Evolutionary conservation across 2,329 filamentous ascomycete genomes (phyloP).

Genomic region (Acephala macrosclerotiorum): DNA sequence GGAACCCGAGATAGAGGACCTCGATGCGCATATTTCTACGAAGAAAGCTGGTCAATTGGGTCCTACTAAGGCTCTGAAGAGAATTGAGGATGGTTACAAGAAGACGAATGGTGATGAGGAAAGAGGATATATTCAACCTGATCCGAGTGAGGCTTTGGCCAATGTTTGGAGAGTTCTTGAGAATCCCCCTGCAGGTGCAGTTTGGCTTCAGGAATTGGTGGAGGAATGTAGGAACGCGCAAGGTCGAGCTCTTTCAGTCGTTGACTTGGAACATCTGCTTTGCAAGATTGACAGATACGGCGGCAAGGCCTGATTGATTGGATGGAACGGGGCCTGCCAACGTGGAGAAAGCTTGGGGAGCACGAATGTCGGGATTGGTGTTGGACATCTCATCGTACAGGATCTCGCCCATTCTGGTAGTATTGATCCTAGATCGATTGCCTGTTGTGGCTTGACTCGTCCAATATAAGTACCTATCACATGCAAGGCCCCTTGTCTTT

Average conservation of each 20-base stretch:
- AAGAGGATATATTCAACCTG: background rate
- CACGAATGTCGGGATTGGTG: too few species aligned
- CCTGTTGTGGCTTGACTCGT: background rate
- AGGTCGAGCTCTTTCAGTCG: conserved; percentile 13
- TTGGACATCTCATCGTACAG: background rate
- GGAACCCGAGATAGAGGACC: conserved; percentile 11
- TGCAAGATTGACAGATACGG: conserved; percentile 24
- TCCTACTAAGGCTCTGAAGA: conserved; percentile 13
- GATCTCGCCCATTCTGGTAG: background rate
- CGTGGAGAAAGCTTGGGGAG: too few species aligned
- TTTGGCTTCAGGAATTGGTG: conserved; percentile 38
- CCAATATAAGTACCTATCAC: background rate
- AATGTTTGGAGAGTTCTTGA: conserved; percentile 14
- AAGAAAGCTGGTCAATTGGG: conserved; percentile 9
- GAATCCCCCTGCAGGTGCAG: background rate
- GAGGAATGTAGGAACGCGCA: conserved; percentile 15
- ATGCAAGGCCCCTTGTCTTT: background rate
- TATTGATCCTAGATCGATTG: background rate
- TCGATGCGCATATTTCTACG: conserved; percentile 18
- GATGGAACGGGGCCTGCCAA: background rate
- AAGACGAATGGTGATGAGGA: background rate
- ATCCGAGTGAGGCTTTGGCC: conserved; percentile 5
- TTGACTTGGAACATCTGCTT: conserved; percentile 27
- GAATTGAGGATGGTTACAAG: background rate
- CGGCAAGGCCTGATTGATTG: background rate